Evolutionary conservation across 208 protist species (phyloP), one percentile per base, ranked within the genome.

Genomic region (Leishmania martiniquensis): DNA sequence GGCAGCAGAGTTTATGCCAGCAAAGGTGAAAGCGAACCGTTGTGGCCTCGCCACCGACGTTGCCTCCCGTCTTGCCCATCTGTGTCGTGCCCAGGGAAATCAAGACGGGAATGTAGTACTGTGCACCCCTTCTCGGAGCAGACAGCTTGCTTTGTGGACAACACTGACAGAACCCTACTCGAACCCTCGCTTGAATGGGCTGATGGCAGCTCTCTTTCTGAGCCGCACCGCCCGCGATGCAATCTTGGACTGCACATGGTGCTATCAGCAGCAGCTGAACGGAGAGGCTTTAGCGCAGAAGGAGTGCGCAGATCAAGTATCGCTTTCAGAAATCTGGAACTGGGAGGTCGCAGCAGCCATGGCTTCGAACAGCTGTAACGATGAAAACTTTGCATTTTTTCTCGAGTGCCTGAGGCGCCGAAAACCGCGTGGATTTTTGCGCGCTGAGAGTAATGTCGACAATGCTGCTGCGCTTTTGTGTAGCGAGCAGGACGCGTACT

Each of bases 291-390:
- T 39, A 0, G 1, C 45, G 42, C 42, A 54, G 34, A 75, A 45
- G 25, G 42, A 47, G 13, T 13, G 55, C 6, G 54, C 72, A 29
- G 52, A 51, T 4, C 10, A 76, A 57, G 32, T 17, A 4, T 10
- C 44, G 1, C 9, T 76, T 63, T 51, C 42, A 5, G 47, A 81
- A 34, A 79, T 78, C 62, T 90, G 77, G 62, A 83, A 69, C 52
- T 84, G 86, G 79, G 91, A 95, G 70, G 78, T 91, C 32, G 78
- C 86, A 3, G 89, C 88, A 12, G 89, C 88, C 6, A 79, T 95
- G 20, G 89, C 89, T 15, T 84, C 89, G 17, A 93, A 93, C 59
- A 92, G 89, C 80, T 91, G 88, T 12, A 86, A 70, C 25, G 79
- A 87, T 10, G 51, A 75, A 7, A 82, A 37, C 42, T 76, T 80